These are phyloP conservation scores for Prunus yedoensis DNA, from an alignment of 331 rosid genomes.

Conservation along the genomic window DNA sequence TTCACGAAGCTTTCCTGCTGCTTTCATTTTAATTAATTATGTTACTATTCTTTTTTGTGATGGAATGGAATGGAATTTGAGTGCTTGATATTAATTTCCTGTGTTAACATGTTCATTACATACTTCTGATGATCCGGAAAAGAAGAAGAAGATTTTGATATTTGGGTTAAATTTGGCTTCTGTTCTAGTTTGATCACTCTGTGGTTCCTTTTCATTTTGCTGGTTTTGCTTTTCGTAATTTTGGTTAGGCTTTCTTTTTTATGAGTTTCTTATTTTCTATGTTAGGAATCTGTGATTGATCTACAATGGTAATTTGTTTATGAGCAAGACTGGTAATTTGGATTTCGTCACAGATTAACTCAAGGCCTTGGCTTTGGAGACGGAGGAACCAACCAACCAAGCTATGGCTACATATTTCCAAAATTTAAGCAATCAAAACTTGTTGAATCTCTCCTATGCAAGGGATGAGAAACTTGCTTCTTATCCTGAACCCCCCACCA, in stretches of 20 bases:
- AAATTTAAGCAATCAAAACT: constrained; percentile 36
- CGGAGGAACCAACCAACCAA: not conserved
- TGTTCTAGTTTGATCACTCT: not conserved
- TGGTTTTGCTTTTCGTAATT: not conserved
- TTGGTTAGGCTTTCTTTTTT: not conserved
- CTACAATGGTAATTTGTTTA: not conserved
- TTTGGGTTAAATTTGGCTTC: not conserved
- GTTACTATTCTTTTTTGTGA: no score
- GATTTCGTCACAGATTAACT: not conserved
- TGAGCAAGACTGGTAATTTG: constrained; percentile 22
- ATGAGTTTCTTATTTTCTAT: not conserved
- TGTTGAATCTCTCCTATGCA: constrained; percentile 24
- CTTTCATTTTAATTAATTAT: no score
- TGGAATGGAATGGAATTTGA: no score
- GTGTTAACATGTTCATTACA: no score
- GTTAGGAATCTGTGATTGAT: not conserved
- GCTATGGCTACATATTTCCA: constrained; percentile 41
- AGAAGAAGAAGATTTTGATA: not conserved
- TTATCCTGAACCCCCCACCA: constrained; percentile 33
- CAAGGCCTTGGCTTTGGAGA: not conserved
- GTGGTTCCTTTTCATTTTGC: not conserved
- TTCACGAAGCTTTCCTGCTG: no score
- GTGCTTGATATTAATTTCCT: no score
- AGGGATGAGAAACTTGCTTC: constrained; percentile 45
- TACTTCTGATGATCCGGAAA: no score